Base-by-base conservation (phyloP, 305 asterid genomes). In the Plantago lanceolata region DNA sequence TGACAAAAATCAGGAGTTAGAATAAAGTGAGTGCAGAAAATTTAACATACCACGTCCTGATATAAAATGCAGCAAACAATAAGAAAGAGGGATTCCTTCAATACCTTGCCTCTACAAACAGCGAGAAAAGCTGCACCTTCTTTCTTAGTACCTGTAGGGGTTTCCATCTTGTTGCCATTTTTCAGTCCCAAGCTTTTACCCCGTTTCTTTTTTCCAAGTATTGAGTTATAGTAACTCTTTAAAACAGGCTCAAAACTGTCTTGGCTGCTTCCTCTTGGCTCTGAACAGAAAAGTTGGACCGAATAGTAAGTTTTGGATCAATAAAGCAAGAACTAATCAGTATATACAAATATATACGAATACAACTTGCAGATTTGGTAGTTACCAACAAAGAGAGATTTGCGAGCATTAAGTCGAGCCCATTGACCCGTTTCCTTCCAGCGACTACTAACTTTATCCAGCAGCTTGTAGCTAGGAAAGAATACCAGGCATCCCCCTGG, bases 41-140 rank as follows among this genome's bases (percentile, higher is more conserved):
- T 14, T 26, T 29, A 28, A 56, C 45, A 56, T 29, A 19, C 21
- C 44, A 56, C 20, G 21, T 29, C 53, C 7, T 26, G 33, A 61
- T 61, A 61, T 13, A 3, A n/a, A 3, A 58, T 48, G 48, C 59
- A 43, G 44, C 15, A 51, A 57, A 47, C 37, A 33, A 54, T 48
- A 37, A 49, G 62, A 57, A 19, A 57, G 59, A 37, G 50, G 59
- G 49, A 47, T 31, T 47, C 19, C 29, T 28, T 33, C 64, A 64
- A 59, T 84, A 93, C 99, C 99, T 88, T 90, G 79, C 99, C 99
- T 68, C 99, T 90, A 72, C 99, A 90, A 80, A 90, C 99, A 19
- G 99, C 99, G 68, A 93, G 81, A 75, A 93, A 87, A 73, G 96
- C 86, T 74, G 96, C 97, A 51, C 95, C 99, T 55, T 75, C 79